Evolutionary conservation across 1,284 basidiomycete genomes (phyloP).

Genomic region (Singerocomus inundabilis): DNA sequence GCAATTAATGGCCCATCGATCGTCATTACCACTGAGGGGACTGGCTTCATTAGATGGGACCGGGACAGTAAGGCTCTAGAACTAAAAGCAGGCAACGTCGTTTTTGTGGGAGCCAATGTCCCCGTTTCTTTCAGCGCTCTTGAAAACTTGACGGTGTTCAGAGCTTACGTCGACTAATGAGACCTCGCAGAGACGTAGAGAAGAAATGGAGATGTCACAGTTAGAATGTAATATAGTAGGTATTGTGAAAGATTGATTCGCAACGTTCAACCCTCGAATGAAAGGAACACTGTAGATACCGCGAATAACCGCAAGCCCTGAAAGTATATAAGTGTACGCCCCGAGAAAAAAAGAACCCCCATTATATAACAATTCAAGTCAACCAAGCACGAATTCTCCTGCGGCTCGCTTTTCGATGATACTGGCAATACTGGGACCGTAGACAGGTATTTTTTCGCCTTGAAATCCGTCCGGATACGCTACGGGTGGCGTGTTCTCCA

Average conservation of each 20-base stretch:
- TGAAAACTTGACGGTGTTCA: conserved; percentile 53
- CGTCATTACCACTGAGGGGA: conserved; percentile 73
- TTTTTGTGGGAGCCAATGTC: conserved; percentile 81
- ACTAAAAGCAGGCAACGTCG: conserved; percentile 70
- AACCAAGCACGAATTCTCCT: conserved; percentile 21
- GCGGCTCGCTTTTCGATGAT: conserved; percentile 60
- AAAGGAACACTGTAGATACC: neutral
- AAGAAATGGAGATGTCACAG: neutral
- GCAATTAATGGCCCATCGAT: conserved; percentile 84
- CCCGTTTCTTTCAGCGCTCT: conserved; percentile 39
- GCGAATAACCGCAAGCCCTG: neutral
- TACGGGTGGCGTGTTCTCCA: conserved; percentile 53
- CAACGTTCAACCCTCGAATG: neutral
- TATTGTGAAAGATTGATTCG: neutral
- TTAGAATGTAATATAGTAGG: neutral
- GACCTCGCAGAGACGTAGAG: neutral
- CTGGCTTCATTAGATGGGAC: conserved; percentile 53
- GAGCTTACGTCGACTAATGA: conserved; percentile 55
- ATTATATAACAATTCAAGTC: neutral
- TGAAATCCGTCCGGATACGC: conserved; percentile 78
- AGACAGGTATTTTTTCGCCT: conserved; percentile 63
- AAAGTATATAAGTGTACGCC: neutral
- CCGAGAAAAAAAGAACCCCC: conserved; percentile 1
- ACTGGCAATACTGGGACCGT: conserved; percentile 51
- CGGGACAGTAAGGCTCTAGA: conserved; percentile 40